Conservation (phyloP, 1,284 basidiomycete species). For the Hortiboletus rubellus region DNA sequence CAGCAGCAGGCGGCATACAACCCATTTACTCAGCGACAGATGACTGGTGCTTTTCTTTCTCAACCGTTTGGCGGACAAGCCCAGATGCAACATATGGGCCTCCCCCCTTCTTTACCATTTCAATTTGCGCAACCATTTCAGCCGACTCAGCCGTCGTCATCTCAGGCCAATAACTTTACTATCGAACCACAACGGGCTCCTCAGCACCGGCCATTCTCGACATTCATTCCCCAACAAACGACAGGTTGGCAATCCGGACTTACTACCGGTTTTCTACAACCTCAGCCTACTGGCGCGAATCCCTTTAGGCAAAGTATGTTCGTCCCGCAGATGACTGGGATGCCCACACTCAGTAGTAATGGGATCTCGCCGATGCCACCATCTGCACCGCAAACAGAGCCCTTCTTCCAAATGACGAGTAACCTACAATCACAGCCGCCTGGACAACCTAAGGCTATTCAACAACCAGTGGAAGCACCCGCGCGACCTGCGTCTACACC, state of each 20-base stretch:
- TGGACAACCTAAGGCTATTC: constrained; percentile 1
- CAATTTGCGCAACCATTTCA: constrained; percentile 31
- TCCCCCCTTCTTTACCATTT: constrained; percentile 47
- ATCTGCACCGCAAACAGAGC: constrained; percentile 8
- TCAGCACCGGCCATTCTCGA: constrained; percentile 56
- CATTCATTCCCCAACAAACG: constrained; percentile 50
- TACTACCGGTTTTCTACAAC: constrained; percentile 42
- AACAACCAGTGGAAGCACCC: constrained; percentile 36
- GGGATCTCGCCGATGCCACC: constrained; percentile 31
- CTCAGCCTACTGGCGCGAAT: constrained; percentile 42
- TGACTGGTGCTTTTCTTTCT: constrained; percentile 43
- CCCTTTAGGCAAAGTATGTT: constrained; percentile 40
- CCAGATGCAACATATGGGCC: constrained; percentile 61
- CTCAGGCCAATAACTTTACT: constrained; percentile 48
- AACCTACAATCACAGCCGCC: constrained; percentile 10
- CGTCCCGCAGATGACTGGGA: constrained; percentile 68
- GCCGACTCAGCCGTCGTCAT: constrained; percentile 10
- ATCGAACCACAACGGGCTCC: constrained; percentile 36
- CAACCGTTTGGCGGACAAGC: constrained; percentile 44
- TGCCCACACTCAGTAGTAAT: constrained; percentile 70
- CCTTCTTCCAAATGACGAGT: constrained; percentile 13
- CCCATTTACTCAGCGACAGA: constrained; percentile 71
- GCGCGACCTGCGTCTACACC: constrained; percentile 71
- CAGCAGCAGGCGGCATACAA: constrained; percentile 70
- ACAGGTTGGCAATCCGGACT: constrained; percentile 19